These are phyloP conservation scores for Xylariaceae sp. DNA, from an alignment of 2,329 filamentous ascomycete species.

Conservation along the genomic window DNA sequence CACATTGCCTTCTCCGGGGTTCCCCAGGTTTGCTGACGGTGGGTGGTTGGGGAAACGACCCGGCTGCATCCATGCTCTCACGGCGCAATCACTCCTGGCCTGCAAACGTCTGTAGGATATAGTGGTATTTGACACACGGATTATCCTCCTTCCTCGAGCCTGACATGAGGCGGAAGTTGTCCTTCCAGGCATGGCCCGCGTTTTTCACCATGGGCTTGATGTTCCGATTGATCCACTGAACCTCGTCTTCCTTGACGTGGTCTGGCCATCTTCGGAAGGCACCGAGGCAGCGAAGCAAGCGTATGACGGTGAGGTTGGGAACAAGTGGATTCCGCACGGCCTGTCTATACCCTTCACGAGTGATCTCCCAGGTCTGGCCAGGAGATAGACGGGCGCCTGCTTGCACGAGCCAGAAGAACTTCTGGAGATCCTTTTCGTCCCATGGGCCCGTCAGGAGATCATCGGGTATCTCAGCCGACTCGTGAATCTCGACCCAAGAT, in stretches of 20 bases:
- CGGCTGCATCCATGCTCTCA: no score
- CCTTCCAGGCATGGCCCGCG: not conserved
- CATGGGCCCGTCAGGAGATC: conserved; percentile 40
- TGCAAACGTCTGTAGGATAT: no score
- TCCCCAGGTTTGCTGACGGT: no score
- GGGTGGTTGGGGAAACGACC: no score
- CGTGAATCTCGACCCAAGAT: conserved; percentile 36
- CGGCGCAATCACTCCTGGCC: no score
- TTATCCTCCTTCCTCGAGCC: no score
- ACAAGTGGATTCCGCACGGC: conserved; percentile 23
- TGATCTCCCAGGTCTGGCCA: conserved; percentile 40
- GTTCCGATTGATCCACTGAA: not conserved
- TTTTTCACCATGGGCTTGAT: not conserved
- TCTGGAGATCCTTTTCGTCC: conserved; percentile 36
- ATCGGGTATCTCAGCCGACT: conserved; percentile 36
- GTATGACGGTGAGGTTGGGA: conserved; percentile 19
- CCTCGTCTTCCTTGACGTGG: conserved; percentile 10
- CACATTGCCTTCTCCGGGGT: no score
- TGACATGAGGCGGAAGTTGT: no score
- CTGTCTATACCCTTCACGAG: conserved; percentile 35
- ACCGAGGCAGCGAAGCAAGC: conserved; percentile 16
- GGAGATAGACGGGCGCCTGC: conserved; percentile 34
- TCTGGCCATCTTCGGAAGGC: conserved; percentile 20
- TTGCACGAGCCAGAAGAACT: conserved; percentile 43
- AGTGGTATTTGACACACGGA: no score